Base-by-base conservation (phyloP, 805 yeast genomes). In the Ascoidea asiatica region DNA sequence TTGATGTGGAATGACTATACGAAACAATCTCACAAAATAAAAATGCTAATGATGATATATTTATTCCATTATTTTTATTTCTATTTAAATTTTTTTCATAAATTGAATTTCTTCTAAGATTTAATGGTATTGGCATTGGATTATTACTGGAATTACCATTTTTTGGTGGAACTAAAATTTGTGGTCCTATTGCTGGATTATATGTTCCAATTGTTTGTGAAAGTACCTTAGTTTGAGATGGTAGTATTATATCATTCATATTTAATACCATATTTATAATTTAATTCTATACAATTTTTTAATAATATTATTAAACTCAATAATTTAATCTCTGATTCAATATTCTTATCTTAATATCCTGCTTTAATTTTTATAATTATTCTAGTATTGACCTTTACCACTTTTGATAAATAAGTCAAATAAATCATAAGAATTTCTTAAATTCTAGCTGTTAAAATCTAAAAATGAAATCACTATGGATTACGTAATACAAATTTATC, bases 51-150 rank as follows among this genome's bases (percentile, higher is more conserved):
- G 88, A 67, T 13, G 85, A 70, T 17, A 81, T 57, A 48, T 79
- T 78, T 35, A 85, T 79, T 46, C 83, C 90, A 23, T 75, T 73
- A 17, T 75, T 67, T 46, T 80, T 72, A n/a, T n/a, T n/a, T 51
- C 89, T 72, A 47, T 74, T 77, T 39, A 79, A 64, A 51, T 79
- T 82, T 51, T 77, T 73, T 55, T 86, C 95, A 53, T 81, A 85
- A 21, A 83, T 77, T 21, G 58, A 51, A 20, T 53, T 45, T 38
- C 46, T 48, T 13, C 47, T 44, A 29, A 44, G 15, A 15, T 42
- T 23, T 57, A 59, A 53, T 19, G 54, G 49, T 37, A 47, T 45
- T 5, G 52, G 51, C n/a, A 54, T 50, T 33, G 54, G 54, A 18
- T n/a, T 37, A 18, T n/a, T 37, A 37, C 4, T 18, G 8, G 2